These are phyloP conservation scores for Saccharomycopsis babjevae DNA, from an alignment of 805 yeast species.

Conservation along the genomic window DNA sequence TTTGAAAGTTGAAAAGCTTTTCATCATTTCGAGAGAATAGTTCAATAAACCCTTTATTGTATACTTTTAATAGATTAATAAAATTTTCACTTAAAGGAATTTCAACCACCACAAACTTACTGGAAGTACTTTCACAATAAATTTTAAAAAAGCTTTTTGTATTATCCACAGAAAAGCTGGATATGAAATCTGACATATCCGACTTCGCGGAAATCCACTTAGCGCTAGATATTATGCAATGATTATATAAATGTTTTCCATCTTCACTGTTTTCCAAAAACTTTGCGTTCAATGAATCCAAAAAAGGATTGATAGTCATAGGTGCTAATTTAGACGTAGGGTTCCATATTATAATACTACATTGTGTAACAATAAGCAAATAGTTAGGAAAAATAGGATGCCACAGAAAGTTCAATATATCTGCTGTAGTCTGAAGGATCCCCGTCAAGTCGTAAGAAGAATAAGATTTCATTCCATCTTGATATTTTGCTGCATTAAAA, in stretches of 20 bases:
- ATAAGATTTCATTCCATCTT: neutral
- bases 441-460: neutral
- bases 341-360: conserved; percentile 8
- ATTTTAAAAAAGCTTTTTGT: neutral
- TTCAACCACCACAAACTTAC: conserved; percentile 1
- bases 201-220: neutral
- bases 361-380: conserved; percentile 6
- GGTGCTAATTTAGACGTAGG: neutral
- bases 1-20: neutral
- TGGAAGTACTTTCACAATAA: neutral
- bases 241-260: neutral
- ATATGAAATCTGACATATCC: neutral
- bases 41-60: neutral
- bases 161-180: neutral
- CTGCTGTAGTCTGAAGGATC: neutral
- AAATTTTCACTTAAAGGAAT: neutral
- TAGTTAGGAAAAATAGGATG: conserved; percentile 6
- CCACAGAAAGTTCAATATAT: conserved; percentile 5
- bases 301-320: neutral
- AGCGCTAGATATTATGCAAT: neutral
- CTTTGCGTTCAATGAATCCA: neutral
- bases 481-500: neutral
- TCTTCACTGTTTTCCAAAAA: neutral
- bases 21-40: neutral
- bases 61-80: neutral